phyloP scores from a whole-genome alignment of 139 green algal species.

The Chlamydomonas sp. region DNA sequence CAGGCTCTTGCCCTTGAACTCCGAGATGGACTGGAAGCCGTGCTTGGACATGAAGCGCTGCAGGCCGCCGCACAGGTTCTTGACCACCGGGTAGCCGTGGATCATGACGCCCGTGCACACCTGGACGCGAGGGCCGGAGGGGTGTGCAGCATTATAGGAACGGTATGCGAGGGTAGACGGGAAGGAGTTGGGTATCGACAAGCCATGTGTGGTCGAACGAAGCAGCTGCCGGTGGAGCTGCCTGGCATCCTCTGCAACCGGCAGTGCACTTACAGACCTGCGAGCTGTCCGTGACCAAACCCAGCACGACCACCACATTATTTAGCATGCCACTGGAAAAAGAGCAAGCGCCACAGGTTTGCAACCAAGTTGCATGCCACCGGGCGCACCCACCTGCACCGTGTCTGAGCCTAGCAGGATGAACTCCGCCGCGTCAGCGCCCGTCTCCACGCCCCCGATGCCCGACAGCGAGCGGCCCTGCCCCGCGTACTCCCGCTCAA shows the following conservation, averaged over 20 bases:
- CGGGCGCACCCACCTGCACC: conserved; percentile 82
- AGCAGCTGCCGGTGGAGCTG: not conserved
- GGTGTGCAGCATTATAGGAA: not conserved
- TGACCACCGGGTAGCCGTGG: conserved; percentile 93
- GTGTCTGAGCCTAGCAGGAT: conserved; percentile 93
- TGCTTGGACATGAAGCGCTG: conserved; percentile 88
- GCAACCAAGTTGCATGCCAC: not conserved
- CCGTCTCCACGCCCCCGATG: conserved; percentile 94
- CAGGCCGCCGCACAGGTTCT: conserved; percentile 90
- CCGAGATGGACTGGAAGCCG: conserved; percentile 82
- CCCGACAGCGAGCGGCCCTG: conserved; percentile 75
- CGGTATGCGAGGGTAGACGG: too few relatives aligned
- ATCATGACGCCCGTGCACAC: conserved; percentile 99
- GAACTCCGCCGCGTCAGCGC: conserved; percentile 95
- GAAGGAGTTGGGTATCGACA: too few relatives aligned
- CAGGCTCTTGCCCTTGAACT: conserved; percentile 88
- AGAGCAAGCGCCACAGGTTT: too few relatives aligned
- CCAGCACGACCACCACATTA: too few relatives aligned
- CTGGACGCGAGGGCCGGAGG: conserved; percentile 54
- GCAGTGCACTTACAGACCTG: too few relatives aligned
- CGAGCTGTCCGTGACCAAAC: too few relatives aligned
- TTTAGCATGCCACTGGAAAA: too few relatives aligned
- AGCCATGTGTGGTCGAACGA: not conserved
- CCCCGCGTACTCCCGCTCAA: conserved; percentile 35
- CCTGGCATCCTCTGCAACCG: too few relatives aligned